Evolutionary conservation across 2,329 filamentous ascomycete species (phyloP), one percentile per base, ranked within the genome.

Genomic region (Aspergillus pseudonomiae): DNA sequence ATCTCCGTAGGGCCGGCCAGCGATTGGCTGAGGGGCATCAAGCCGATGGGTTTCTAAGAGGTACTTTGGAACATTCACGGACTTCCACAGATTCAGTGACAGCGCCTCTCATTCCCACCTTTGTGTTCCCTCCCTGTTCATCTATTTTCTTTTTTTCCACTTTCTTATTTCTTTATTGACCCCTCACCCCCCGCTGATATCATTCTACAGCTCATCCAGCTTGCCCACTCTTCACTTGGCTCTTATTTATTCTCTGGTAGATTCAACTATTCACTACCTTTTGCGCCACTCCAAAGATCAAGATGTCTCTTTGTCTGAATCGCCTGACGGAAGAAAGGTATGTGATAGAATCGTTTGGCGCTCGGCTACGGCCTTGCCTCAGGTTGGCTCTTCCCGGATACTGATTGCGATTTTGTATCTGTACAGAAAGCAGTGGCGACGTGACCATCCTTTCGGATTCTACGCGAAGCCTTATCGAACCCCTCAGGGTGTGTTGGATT

Each of bases 361-460:
- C 39, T 41, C 19, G 36, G 6, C 32, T 36, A 52, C 6, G 32
- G 12, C 21, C n/a, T n/a, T n/a, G 14, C 30, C 24, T 34, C 57
- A 53, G 14, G 21, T 34, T 34, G 19, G 26, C 24, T 16, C 26
- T 32, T 59, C 24, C 21, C 46, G 50, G 9, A 41, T 59, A 50
- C 58, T 61, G 50, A 68, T 65, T 58, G 67, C 63, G 63, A 64
- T 63, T 50, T 46, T 48, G 53, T 55, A 48, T 61, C 67, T 46
- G n/a, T 57, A 48, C 71, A 97, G 94, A 67, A 98, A 97, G 82
- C 93, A 97, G 82, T 99, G 95, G 95, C 89, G 95, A 69, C 90
- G 90, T 76, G 94, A 99, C 72, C 95, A 99, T 75, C 96, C 96
- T 0, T 99, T 99, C 75, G 95, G 95, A 65, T 99, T 99, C 83